Conservation (phyloP, 352 stramenopile genomes). For the Pythium phragmitis region DNA sequence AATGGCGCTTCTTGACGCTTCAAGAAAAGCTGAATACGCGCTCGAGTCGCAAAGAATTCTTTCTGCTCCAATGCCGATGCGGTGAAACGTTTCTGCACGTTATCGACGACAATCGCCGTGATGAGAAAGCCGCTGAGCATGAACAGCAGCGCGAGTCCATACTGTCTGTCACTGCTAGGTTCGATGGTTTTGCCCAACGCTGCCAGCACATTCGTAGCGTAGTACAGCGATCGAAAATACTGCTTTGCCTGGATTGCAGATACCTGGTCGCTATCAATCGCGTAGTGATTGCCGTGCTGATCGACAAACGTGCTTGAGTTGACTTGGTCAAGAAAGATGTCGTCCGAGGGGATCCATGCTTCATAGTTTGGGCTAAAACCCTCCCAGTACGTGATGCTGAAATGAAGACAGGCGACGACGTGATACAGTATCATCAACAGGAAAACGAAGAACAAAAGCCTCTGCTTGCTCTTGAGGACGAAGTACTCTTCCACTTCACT, state of each 20-base stretch:
- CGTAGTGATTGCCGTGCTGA: constrained; percentile 25
- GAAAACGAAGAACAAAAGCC: constrained; percentile 45
- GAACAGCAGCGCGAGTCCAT: constrained; percentile 49
- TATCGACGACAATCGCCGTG: constrained; percentile 69
- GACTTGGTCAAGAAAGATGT: constrained; percentile 39
- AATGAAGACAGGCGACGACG: constrained; percentile 56
- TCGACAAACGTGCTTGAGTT: constrained; percentile 41
- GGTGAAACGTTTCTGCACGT: constrained; percentile 77
- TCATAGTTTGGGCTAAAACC: constrained; percentile 44
- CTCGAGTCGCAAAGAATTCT: constrained; percentile 61
- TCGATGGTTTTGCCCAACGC: constrained; percentile 50
- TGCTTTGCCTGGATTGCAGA: constrained; percentile 45
- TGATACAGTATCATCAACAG: constrained; percentile 61
- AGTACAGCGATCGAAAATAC: constrained; percentile 69
- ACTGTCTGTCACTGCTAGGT: constrained; percentile 50
- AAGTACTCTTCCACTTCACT: constrained; percentile 46
- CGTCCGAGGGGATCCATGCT: constrained; percentile 48
- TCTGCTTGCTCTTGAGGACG: constrained; percentile 47
- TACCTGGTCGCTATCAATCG: constrained; percentile 27
- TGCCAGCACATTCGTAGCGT: constrained; percentile 55
- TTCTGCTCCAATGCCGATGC: constrained; percentile 74
- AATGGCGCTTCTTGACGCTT: constrained; percentile 58
- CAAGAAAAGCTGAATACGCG: constrained; percentile 66
- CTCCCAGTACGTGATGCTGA: constrained; percentile 58
- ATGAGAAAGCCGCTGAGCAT: constrained; percentile 80